phyloP scores from a whole-genome alignment of 1,139 yeast genomes.

The Taiozyma onychis region DNA sequence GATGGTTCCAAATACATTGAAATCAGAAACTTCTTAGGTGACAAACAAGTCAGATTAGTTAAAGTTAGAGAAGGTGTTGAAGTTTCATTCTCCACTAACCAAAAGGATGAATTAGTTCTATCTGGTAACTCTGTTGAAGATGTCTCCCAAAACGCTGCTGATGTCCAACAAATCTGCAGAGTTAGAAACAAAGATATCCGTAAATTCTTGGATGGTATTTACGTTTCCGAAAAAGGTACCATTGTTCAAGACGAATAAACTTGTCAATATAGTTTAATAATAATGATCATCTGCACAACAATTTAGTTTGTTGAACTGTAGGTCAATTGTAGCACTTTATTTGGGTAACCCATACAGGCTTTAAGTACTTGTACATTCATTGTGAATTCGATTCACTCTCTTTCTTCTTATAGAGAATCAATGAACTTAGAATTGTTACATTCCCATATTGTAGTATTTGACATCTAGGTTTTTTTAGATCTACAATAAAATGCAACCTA shows the following conservation, averaged over 20 bases:
- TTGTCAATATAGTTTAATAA: conserved; percentile 4
- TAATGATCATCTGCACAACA: conserved; percentile 6
- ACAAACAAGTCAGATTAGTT: conserved; percentile 89
- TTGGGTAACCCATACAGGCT: not conserved
- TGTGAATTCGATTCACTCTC: not conserved
- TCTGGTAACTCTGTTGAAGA: conserved; percentile 96
- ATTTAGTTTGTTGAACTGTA: conserved; percentile 9
- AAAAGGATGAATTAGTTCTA: conserved; percentile 91
- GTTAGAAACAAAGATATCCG: conserved; percentile 99
- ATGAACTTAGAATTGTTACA: not conserved
- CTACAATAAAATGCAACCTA: not conserved
- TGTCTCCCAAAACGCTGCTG: conserved; percentile 97
- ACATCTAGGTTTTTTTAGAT: too few relatives aligned
- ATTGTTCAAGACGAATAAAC: conserved; percentile 43
- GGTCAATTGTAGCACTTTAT: conserved; percentile 1
- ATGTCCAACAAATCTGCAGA: conserved; percentile 96
- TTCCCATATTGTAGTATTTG: not conserved
- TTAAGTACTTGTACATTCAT: not conserved
- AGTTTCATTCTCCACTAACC: conserved; percentile 72
- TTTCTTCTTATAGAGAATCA: not conserved
- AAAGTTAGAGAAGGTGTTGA: conserved; percentile 85
- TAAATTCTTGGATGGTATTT: conserved; percentile 99
- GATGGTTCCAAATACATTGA: conserved; percentile 78
- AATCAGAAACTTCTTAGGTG: conserved; percentile 99
- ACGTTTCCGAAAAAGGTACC: conserved; percentile 94